phyloP scores from a whole-genome alignment of 2,329 filamentous ascomycete species.

The Fusarium denticulatum region DNA sequence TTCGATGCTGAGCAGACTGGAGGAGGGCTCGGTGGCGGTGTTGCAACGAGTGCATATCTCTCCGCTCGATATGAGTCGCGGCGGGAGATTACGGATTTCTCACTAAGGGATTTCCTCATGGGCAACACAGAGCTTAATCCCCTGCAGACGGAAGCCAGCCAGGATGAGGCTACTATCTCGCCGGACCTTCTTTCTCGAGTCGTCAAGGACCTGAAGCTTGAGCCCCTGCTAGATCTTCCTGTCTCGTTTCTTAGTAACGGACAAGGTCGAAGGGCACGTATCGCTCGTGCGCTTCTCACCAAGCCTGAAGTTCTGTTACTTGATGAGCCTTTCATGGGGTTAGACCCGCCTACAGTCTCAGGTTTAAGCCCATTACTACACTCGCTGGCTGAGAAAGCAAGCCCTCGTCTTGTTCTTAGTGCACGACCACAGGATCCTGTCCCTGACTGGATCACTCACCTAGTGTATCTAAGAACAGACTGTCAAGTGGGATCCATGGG shows the following conservation, averaged over 20 bases:
- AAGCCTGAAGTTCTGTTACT: constrained; percentile 84
- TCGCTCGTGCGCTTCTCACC: constrained; percentile 84
- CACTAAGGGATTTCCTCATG: constrained; percentile 80
- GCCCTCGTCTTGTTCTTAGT: constrained; percentile 79
- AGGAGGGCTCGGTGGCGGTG: constrained; percentile 61
- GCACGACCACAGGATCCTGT: constrained; percentile 86
- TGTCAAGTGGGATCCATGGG: constrained; percentile 75
- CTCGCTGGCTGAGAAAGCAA: constrained; percentile 71
- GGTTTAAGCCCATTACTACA: constrained; percentile 77
- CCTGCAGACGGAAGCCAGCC: constrained; percentile 52
- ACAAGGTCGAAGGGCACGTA: constrained; percentile 85
- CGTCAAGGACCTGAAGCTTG: constrained; percentile 74
- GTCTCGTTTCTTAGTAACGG: constrained; percentile 94
- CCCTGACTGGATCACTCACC: constrained; percentile 89
- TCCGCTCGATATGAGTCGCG: constrained; percentile 91
- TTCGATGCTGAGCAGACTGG: constrained; percentile 79
- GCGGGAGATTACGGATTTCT: constrained; percentile 88
- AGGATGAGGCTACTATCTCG: constrained; percentile 60
- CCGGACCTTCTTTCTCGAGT: constrained; percentile 67
- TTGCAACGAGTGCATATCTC: constrained; percentile 79
- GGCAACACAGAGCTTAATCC: constrained; percentile 88
- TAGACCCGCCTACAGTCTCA: constrained; percentile 84
- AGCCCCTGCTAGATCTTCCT: constrained; percentile 77
- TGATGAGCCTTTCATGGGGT: constrained; percentile 95
- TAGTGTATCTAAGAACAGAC: constrained; percentile 76